Conservation (phyloP, 208 protist species). For the Chromosphaera perkinsii region DNA sequence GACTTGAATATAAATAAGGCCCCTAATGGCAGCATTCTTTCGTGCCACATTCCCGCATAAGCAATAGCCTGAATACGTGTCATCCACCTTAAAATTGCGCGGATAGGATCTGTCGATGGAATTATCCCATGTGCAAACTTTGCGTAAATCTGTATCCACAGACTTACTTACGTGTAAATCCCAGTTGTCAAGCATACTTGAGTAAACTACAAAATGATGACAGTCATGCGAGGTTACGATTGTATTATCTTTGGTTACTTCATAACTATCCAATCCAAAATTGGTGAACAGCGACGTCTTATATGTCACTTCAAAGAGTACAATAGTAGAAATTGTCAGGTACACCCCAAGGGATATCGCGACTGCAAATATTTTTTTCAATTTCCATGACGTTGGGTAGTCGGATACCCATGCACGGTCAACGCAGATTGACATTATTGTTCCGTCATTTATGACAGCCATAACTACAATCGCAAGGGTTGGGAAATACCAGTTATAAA, state of each 20-base stretch:
- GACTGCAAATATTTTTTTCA: slow-evolving; percentile 43
- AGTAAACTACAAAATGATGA: neutral
- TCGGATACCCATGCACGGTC: slow-evolving; percentile 48
- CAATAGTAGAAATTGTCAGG: slow-evolving; percentile 46
- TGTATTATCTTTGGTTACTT: neutral
- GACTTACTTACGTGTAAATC: neutral
- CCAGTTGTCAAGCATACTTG: neutral
- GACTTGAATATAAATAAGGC: slow-evolving; percentile 57
- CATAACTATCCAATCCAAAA: neutral
- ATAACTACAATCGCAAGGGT: slow-evolving; percentile 45
- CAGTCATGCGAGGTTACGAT: no score
- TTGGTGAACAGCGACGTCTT: slow-evolving; percentile 1
- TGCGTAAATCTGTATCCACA: neutral
- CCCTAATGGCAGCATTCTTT: slow-evolving; percentile 20
- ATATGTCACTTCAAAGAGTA: slow-evolving; percentile 44
- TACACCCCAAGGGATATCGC: slow-evolving; percentile 46
- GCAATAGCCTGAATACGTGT: neutral
- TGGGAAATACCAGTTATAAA: slow-evolving; percentile 38
- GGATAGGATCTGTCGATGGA: neutral
- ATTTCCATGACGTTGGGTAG: slow-evolving; percentile 48
- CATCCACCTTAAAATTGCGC: neutral
- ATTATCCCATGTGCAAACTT: neutral
- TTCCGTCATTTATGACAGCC: slow-evolving; percentile 60
- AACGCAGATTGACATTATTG: slow-evolving; percentile 57
- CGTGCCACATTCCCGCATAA: slow-evolving; percentile 14